Conservation (phyloP, 805 yeast species). For the Scheffersomyces stipitis region DNA sequence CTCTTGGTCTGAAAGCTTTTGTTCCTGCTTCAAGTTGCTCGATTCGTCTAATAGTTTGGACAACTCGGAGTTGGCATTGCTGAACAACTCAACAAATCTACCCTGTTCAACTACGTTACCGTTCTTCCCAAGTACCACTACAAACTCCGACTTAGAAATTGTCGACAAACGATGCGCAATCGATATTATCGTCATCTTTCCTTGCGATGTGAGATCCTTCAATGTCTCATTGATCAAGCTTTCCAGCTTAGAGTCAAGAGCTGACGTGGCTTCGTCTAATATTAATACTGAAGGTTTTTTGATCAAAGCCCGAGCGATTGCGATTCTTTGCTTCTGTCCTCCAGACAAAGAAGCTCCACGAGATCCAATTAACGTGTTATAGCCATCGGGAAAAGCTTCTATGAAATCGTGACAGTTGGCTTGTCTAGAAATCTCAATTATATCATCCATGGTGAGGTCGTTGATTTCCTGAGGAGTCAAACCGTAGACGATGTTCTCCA, state of each 20-base stretch:
- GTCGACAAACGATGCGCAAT: conserved; percentile 48
- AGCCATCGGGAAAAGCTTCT: conserved; percentile 56
- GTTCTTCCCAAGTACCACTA: conserved; percentile 41
- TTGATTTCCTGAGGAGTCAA: conserved; percentile 36
- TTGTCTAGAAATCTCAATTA: conserved; percentile 43
- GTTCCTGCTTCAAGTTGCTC: conserved; percentile 18
- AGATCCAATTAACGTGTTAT: conserved; percentile 55
- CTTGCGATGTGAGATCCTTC: conserved; percentile 34
- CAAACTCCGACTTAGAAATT: conserved; percentile 44
- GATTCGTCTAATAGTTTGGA: conserved; percentile 42
- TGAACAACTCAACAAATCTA: conserved; percentile 38
- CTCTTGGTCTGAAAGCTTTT: conserved; percentile 20
- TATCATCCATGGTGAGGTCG: conserved; percentile 40
- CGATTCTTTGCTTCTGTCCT: conserved; percentile 76
- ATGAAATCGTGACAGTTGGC: conserved; percentile 63
- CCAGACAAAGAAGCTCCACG: conserved; percentile 64
- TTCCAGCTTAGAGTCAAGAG: conserved; percentile 55
- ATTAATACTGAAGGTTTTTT: conserved; percentile 64
- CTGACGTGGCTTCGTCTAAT: conserved; percentile 70
- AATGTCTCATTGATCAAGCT: conserved; percentile 42
- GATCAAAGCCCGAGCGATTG: conserved; percentile 72
- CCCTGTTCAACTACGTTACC: conserved; percentile 44
- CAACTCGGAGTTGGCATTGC: conserved; percentile 41
- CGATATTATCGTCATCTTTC: conserved; percentile 43
- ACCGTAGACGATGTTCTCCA: conserved; percentile 59